These are phyloP conservation scores for Suhomyces bolitotheri DNA, from an alignment of 1,139 yeast species.

Conservation along the genomic window DNA sequence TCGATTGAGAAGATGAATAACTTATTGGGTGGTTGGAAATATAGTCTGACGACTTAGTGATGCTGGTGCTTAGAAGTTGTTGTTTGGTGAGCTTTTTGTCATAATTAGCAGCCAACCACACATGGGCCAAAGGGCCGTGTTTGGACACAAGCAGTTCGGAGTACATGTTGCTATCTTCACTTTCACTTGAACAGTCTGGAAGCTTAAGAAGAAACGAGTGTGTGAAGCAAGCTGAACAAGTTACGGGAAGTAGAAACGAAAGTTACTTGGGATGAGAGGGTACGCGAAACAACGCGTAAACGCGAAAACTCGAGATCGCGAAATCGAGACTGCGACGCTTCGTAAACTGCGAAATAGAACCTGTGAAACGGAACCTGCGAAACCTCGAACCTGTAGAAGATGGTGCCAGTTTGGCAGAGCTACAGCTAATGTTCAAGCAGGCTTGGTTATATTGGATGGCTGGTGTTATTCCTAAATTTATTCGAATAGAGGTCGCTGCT, in stretches of 20 bases:
- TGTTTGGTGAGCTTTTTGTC: slow-evolving; percentile 78
- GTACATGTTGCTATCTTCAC: slow-evolving; percentile 22
- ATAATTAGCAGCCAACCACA: slow-evolving; percentile 92
- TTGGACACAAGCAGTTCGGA: slow-evolving; percentile 53
- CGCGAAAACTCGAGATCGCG: slow-evolving; percentile 10
- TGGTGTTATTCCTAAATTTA: too few relatives aligned
- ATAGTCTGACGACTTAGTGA: slow-evolving; percentile 64
- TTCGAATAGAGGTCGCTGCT: too few relatives aligned
- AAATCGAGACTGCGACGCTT: too few relatives aligned
- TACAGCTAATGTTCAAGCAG: too few relatives aligned
- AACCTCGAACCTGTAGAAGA: too few relatives aligned
- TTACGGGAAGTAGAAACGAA: not conserved
- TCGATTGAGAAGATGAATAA: slow-evolving; percentile 12
- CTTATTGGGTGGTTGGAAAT: slow-evolving; percentile 32
- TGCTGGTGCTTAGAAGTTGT: slow-evolving; percentile 72
- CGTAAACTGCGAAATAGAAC: too few relatives aligned
- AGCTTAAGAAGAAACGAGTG: not conserved
- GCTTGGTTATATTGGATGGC: too few relatives aligned
- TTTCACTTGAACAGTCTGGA: not conserved
- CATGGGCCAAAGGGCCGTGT: slow-evolving; percentile 84
- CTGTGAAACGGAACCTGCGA: too few relatives aligned
- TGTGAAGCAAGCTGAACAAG: not conserved
- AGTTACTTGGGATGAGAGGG: not conserved
- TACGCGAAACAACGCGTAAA: slow-evolving; percentile 9
- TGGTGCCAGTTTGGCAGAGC: too few relatives aligned